Percentiles rank a stretch among this genome's conserved stretches.
Conservation (phyloP, 768 basidiomycete species). For the Lanmaoa pseudosensibilis region DNA sequence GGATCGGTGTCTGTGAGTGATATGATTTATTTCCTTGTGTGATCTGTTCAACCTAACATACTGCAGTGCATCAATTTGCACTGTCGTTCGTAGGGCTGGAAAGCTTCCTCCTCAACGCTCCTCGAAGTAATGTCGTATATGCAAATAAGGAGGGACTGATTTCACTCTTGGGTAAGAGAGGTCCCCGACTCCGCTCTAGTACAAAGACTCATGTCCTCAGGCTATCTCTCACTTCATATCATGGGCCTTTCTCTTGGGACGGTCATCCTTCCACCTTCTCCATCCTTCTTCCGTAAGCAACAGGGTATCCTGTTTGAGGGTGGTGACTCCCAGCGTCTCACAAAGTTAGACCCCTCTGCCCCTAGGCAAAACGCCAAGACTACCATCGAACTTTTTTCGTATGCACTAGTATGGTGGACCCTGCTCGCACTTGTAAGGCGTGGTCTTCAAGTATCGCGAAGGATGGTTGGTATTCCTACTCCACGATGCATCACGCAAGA, state of each 20-base stretch:
- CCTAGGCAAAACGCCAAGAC: conserved; percentile 71
- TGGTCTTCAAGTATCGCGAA: conserved; percentile 51
- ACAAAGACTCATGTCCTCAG: conserved; percentile 36
- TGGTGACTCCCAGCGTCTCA: not conserved
- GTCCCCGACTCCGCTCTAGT: not conserved
- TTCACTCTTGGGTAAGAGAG: conserved; percentile 62
- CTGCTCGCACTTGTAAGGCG: conserved; percentile 42
- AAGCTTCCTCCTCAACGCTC: conserved; percentile 61
- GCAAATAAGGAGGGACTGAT: conserved; percentile 92
- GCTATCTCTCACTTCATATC: conserved; percentile 88
- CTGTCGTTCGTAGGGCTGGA: conserved; percentile 59
- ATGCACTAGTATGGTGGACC: conserved; percentile 78
- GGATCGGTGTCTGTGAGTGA: conserved; percentile 57
- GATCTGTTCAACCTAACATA: not conserved
- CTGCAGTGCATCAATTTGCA: conserved; percentile 68
- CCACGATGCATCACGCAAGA: not conserved
- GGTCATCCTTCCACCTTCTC: conserved; percentile 74
- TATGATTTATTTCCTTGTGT: not conserved
- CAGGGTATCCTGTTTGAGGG: conserved; percentile 27
- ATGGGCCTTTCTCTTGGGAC: conserved; percentile 83
- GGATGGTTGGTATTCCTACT: conserved; percentile 48
- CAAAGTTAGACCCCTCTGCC: conserved; percentile 20
- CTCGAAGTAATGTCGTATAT: conserved; percentile 62
- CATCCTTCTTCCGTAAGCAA: conserved; percentile 65
- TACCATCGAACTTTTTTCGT: conserved; percentile 73